phyloP scores from a whole-genome alignment of 164 flowering plant species.

The Platanus orientalis region DNA sequence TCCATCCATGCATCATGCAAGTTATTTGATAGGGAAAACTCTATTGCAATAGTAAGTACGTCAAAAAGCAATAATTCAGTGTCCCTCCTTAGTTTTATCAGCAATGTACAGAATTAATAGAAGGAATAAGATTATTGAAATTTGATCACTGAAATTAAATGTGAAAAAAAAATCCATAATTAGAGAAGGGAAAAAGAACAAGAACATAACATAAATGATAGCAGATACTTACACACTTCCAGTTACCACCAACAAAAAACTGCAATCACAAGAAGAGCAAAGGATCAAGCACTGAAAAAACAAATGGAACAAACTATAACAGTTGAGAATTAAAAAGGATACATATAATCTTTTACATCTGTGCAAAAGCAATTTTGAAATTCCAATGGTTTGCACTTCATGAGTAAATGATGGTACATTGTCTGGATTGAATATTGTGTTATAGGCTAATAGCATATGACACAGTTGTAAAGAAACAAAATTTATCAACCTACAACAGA shows the following conservation, averaged over 20 bases:
- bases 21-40: not conserved
- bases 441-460: not conserved
- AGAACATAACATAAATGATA: not conserved
- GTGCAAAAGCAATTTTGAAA: not conserved
- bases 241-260: constrained; percentile 99
- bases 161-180: not conserved
- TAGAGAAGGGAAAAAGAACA: not conserved
- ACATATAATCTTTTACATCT: not conserved
- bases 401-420: not conserved
- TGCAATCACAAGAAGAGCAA: constrained; percentile 42
- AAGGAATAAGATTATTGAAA: too few relatives aligned
- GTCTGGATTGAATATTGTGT: not conserved
- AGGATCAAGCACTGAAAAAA: constrained; percentile 5
- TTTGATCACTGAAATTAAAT: too few relatives aligned
- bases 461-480: not conserved
- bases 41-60: too few relatives aligned
- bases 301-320: constrained; percentile 1
- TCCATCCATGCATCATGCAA: not conserved
- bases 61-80: not conserved
- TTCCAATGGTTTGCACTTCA: not conserved
- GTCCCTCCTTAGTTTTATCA: too few relatives aligned
- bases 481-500: not conserved
- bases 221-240: constrained; percentile 93
- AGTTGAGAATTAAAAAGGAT: too few relatives aligned
- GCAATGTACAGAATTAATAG: too few relatives aligned